Base-by-base conservation (phyloP, 495 filamentous ascomycete genomes). In the Talaromyces trachyspermus region DNA sequence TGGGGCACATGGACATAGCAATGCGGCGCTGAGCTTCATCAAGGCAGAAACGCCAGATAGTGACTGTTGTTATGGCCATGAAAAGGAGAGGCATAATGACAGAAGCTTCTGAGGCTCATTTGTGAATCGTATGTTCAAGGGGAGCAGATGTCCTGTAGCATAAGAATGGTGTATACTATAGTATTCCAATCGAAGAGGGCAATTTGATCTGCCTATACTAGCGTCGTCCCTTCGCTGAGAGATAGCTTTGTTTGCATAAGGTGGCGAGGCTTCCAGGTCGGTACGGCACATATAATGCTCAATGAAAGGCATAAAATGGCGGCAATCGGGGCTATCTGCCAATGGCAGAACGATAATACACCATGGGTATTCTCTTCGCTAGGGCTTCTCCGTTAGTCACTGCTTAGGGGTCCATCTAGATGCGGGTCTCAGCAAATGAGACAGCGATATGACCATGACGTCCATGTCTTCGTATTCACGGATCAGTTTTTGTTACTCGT, bases 401-500 rank as follows among this genome's bases (percentile, higher is more conserved):
- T 45, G 50, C 45, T 47, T 47, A 39, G 41, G 50, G 46, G 22
- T 42, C 23, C 57, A 56, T 57, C 46, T 40, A 49, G 44, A 32
- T 38, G 46, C 44, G 47, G 39, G 47, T 42, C 52, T 41, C 29
- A 25, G 30, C 39, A 22, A 38, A 54, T 43, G 48, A 47, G 39
- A 49, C 25, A 33, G 35, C 33, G 39, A 56, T 59, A 69, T 64
- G 55, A 60, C 43, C 41, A 24, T 50, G 40, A 40, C 39, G 43
- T n/a, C n/a, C n/a, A n/a, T n/a, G n/a, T n/a, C n/a, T n/a, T n/a
- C n/a, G n/a, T n/a, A n/a, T n/a, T n/a, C n/a, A n/a, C n/a, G n/a
- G n/a, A n/a, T n/a, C 43, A 33, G 56, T 63, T 61, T 56, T 60
- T 57, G 49, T 57, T 56, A 56, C 7, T 26, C 42, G 39, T 44